A percentile compares a stretch with the other conserved stretches of the same genome.
phyloP scores from a whole-genome alignment of 2,329 filamentous ascomycete genomes.

The Clonostachys rosea region DNA sequence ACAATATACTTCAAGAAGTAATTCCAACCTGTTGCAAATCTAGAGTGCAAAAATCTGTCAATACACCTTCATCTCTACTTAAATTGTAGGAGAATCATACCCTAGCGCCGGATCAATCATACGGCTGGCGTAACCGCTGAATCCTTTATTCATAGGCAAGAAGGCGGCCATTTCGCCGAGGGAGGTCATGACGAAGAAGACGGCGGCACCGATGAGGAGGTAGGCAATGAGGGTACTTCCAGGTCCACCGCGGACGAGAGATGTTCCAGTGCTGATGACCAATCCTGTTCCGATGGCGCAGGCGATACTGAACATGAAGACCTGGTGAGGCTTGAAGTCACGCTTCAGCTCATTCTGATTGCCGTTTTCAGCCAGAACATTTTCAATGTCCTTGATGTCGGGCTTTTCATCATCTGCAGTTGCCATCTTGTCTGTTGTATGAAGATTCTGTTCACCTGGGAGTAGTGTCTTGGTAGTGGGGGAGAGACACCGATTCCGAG shows the following conservation, averaged over 20 bases:
- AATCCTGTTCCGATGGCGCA: conserved; percentile 32
- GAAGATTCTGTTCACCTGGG: too few relatives aligned
- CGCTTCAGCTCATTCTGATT: conserved; percentile 4
- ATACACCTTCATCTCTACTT: background rate
- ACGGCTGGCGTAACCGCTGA: conserved; percentile 18
- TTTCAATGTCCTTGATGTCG: too few relatives aligned
- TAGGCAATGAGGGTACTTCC: conserved; percentile 31
- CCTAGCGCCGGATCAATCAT: conserved; percentile 23
- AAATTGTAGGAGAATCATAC: conserved; percentile 5
- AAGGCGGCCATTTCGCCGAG: conserved; percentile 25
- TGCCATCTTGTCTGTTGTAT: too few relatives aligned
- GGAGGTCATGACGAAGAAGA: conserved; percentile 51
- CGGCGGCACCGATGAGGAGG: conserved; percentile 38
- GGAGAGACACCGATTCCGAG: too few relatives aligned
- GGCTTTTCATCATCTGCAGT: too few relatives aligned
- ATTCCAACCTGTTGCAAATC: conserved; percentile 38
- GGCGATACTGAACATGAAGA: conserved; percentile 30
- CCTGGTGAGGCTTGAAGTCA: conserved; percentile 18
- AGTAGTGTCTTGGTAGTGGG: too few relatives aligned
- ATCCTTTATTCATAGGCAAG: conserved; percentile 18
- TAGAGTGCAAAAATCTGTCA: background rate
- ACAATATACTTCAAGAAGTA: conserved; percentile 40
- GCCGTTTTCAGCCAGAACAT: too few relatives aligned
- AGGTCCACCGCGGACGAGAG: conserved; percentile 40
- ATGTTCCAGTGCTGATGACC: conserved; percentile 46